Evolutionary conservation across 2,329 filamentous ascomycete species (phyloP).

Genomic region (Annulohypoxylon truncatum): DNA sequence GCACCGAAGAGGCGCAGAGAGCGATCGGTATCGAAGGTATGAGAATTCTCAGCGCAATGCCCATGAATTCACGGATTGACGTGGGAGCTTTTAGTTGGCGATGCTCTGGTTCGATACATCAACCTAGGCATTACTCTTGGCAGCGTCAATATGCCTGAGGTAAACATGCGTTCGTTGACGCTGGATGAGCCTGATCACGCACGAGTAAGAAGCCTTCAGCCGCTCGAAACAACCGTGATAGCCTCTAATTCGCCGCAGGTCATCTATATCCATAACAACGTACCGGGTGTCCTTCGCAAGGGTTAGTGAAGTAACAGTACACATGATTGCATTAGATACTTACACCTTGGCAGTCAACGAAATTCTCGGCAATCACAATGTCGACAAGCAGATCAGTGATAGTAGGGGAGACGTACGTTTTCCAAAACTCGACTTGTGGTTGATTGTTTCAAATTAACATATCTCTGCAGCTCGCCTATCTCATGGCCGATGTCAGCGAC

Average conservation of each 20-base stretch:
- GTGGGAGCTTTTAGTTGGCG: constrained; percentile 68
- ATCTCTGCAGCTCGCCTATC: constrained; percentile 76
- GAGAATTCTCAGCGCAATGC: constrained; percentile 16
- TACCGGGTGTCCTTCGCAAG: constrained; percentile 92
- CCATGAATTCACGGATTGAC: constrained; percentile 26
- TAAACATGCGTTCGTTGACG: constrained; percentile 88
- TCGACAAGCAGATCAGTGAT: constrained; percentile 98
- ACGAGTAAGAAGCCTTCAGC: constrained; percentile 66
- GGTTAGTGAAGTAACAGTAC: constrained; percentile 57
- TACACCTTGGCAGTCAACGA: constrained; percentile 77
- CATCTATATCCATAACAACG: constrained; percentile 96
- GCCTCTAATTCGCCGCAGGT: constrained; percentile 61
- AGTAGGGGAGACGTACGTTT: constrained; percentile 83
- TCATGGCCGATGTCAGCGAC: constrained; percentile 97
- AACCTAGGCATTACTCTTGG: constrained; percentile 93
- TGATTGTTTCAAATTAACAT: constrained; percentile 14
- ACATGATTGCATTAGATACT: constrained; percentile 24
- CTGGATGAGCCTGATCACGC: constrained; percentile 90
- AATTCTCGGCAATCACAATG: constrained; percentile 93
- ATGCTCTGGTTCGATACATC: constrained; percentile 91
- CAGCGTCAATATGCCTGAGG: constrained; percentile 97
- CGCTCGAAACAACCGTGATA: not conserved
- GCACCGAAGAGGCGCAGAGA: constrained; percentile 96
- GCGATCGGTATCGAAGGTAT: constrained; percentile 90
- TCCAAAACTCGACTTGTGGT: not conserved